Evolutionary conservation across 2,329 filamentous ascomycete genomes (phyloP).

Genomic region (Harringtonia aguacate): DNA sequence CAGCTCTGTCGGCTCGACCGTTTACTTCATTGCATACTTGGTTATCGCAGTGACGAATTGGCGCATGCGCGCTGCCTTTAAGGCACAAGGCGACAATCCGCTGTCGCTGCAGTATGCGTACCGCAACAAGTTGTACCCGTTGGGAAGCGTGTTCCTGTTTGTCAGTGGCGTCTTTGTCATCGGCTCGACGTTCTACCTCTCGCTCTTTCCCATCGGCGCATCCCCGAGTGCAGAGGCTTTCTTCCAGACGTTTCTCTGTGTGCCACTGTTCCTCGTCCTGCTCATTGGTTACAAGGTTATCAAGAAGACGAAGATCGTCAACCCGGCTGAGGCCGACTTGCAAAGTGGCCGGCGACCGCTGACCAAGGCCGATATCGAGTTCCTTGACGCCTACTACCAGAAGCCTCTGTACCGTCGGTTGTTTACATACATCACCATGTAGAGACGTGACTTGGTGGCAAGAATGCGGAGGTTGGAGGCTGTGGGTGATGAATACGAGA

Average conservation of each 20-base stretch:
- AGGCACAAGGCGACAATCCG: background rate
- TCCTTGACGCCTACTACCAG: background rate
- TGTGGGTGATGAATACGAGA: too few species aligned
- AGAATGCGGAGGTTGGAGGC: too few species aligned
- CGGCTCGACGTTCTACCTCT: background rate
- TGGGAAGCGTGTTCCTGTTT: background rate
- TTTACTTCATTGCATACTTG: background rate
- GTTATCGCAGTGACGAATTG: background rate
- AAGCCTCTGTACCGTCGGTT: background rate
- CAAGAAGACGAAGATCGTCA: background rate
- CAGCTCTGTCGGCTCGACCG: background rate
- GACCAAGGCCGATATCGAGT: background rate
- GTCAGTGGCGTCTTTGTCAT: background rate
- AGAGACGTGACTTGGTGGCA: too few species aligned
- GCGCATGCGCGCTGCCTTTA: background rate
- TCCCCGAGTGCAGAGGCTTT: background rate
- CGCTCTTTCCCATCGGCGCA: background rate
- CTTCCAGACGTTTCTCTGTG: constrained; percentile 1
- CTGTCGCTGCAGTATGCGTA: background rate
- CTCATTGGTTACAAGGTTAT: constrained; percentile 1
- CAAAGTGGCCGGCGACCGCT: background rate
- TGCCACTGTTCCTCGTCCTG: background rate
- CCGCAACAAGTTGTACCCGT: background rate
- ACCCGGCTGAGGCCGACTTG: background rate
- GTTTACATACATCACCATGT: too few species aligned